Evolutionary conservation across 345 rosid species (phyloP).

Genomic region (Turnera subulata): DNA sequence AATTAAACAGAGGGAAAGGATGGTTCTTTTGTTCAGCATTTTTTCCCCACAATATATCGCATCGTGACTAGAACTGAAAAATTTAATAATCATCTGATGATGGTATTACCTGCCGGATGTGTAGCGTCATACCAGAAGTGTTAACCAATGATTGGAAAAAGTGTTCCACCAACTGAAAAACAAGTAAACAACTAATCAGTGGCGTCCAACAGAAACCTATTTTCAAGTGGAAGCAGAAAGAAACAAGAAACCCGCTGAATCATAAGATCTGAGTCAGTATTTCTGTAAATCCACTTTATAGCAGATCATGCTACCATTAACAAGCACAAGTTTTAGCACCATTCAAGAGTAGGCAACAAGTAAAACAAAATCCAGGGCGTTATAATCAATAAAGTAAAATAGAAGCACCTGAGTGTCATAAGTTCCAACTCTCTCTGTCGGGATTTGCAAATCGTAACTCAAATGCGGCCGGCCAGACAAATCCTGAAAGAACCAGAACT

Average conservation of each 20-base stretch:
- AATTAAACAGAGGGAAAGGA: not conserved
- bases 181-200: not conserved
- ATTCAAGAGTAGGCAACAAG: not conserved
- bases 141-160: conserved; percentile 91
- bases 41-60: not conserved
- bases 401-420: conserved; percentile 80
- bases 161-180: conserved; percentile 80
- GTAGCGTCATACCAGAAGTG: conserved; percentile 96
- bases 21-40: not conserved
- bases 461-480: conserved; percentile 80
- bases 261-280: no score
- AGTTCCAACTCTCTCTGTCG: conserved; percentile 75
- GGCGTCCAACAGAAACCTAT: conserved; percentile 8
- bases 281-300: conserved; percentile 1
- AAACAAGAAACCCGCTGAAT: conserved; percentile 1
- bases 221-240: not conserved
- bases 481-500: conserved; percentile 50
- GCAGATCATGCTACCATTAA: no score
- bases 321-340: not conserved
- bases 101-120: conserved; percentile 69
- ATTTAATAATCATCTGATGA: not conserved
- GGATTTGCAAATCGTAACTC: conserved; percentile 69
- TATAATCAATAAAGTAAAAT: conserved; percentile 9
- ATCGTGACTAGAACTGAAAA: conserved; percentile 1
- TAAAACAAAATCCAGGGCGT: not conserved